Evolutionary conservation across 768 basidiomycete genomes (phyloP), one percentile per base, ranked within the genome.

Genomic region (Boletus reticuloceps): DNA sequence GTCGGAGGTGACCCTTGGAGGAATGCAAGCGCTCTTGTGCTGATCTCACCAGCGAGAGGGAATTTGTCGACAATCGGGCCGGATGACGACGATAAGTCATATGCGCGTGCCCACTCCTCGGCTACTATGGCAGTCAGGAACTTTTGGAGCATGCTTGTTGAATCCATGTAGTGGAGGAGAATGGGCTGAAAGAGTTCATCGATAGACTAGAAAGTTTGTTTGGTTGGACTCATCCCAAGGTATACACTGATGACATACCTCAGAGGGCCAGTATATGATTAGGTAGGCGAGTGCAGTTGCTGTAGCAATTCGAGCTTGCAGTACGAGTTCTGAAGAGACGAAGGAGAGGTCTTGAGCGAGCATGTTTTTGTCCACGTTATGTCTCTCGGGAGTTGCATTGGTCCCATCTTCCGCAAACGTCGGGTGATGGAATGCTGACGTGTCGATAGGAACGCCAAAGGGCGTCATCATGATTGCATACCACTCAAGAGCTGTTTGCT

Each of bases 301-400:
- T 6, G 86, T 82, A 8, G 88, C 84, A 6, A 98, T 72, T 22
- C 95, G 80, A 17, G 91, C 92, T 58, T 89, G 84, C 54, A 95
- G 68, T 37, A 93, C 83, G 6, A 84, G 73, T 63, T 97, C 94
- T 22, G 81, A 72, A 7, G 86, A 77, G 32, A 98, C 80, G 37
- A 99, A 77, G 1, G 91, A 85, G 41, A 94, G 74, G 68, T 99
- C 97, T 66, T 98, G 95, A 6, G 82, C 78, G 22, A 98, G 77
- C 86, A 98, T 94, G 55, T 89, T 89, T 77, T 94, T 98, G 75
- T 99, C 97, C 32, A 98, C 92, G 63, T 97, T 94, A 68, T 98
- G 92, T 44, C 85, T 81, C 68, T 92, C 88, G 1, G 78, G 74
- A 19, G 29, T 42, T 3, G 74, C 70, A 22, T 77, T 74, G 7